phyloP scores from a whole-genome alignment of 805 yeast genomes.

The Wickerhamomyces sydowiorum region DNA sequence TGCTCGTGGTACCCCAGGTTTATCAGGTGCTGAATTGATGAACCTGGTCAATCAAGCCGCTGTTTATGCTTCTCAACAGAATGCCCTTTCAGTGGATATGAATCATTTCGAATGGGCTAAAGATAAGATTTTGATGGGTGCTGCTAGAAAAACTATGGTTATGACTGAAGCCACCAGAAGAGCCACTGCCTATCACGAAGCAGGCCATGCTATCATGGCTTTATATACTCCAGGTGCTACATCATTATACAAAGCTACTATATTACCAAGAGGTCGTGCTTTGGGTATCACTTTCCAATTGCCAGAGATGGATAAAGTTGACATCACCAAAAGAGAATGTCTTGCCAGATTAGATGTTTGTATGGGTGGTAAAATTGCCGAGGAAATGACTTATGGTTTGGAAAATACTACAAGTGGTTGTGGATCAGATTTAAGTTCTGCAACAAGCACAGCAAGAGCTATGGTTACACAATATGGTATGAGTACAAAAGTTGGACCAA shows the following conservation, averaged over 20 bases:
- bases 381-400: conserved; percentile 84
- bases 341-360: conserved; percentile 91
- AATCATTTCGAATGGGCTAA: conserved; percentile 97
- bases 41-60: conserved; percentile 98
- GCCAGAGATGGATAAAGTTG: conserved; percentile 97
- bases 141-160: conserved; percentile 96
- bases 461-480: conserved; percentile 97
- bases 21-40: conserved; percentile 97
- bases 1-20: conserved; percentile 97
- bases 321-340: conserved; percentile 84
- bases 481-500: conserved; percentile 92
- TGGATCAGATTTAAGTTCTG: conserved; percentile 82
- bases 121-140: conserved; percentile 96
- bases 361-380: conserved; percentile 99
- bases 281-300: conserved; percentile 95
- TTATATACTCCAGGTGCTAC: conserved; percentile 92
- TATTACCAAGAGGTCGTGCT: conserved; percentile 94
- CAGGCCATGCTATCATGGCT: conserved; percentile 99
- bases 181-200: conserved; percentile 97
- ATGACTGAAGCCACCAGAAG: conserved; percentile 90
- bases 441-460: conserved; percentile 90
- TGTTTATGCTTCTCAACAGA: conserved; percentile 88
- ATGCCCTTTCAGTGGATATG: conserved; percentile 88
- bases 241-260: conserved; percentile 93
- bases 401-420: conserved; percentile 96